phyloP scores from a whole-genome alignment of 2,329 filamentous ascomycete species.

The Phyllosticta paracitricarpa region DNA sequence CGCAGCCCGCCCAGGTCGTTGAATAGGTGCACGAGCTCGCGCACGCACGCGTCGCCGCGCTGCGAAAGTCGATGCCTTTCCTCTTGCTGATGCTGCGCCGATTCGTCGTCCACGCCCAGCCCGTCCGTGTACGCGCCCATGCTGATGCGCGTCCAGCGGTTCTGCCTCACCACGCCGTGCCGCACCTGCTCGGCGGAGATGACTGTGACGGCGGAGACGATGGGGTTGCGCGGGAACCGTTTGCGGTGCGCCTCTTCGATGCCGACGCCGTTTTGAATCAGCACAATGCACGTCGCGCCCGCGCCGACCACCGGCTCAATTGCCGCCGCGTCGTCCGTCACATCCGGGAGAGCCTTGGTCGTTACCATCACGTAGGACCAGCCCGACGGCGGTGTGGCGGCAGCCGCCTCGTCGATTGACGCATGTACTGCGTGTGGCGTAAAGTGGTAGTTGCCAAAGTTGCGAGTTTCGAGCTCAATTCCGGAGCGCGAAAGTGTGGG shows the following conservation, averaged over 20 bases:
- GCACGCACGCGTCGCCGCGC: slow-evolving; percentile 35
- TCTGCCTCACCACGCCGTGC: slow-evolving; percentile 56
- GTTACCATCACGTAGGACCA: slow-evolving; percentile 45
- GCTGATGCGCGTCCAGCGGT: slow-evolving; percentile 64
- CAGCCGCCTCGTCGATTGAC: slow-evolving; percentile 43
- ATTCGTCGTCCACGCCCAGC: slow-evolving; percentile 26
- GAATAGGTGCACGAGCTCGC: slow-evolving; percentile 45
- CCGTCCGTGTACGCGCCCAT: slow-evolving; percentile 54
- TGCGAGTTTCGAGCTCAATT: slow-evolving; percentile 54
- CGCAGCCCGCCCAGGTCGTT: slow-evolving; percentile 49
- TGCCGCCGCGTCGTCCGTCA: slow-evolving; percentile 18
- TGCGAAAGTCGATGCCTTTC: slow-evolving; percentile 21
- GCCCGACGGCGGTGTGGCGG: slow-evolving; percentile 20
- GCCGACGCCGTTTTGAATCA: slow-evolving; percentile 53
- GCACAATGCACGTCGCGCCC: slow-evolving; percentile 43
- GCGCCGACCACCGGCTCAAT: slow-evolving; percentile 32
- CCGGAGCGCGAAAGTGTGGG: slow-evolving; percentile 49
- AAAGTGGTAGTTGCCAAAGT: slow-evolving; percentile 60
- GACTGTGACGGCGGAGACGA: slow-evolving; percentile 48
- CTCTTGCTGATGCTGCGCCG: not conserved
- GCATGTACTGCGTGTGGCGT: slow-evolving; percentile 51
- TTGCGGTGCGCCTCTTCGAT: slow-evolving; percentile 47
- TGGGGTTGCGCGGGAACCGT: slow-evolving; percentile 41
- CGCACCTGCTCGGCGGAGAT: slow-evolving; percentile 44
- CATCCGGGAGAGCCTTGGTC: slow-evolving; percentile 36